Evolutionary conservation across 2,329 filamentous ascomycete species (phyloP), one percentile per base, ranked within the genome.

Genomic region (Geoglossum cookeanum): DNA sequence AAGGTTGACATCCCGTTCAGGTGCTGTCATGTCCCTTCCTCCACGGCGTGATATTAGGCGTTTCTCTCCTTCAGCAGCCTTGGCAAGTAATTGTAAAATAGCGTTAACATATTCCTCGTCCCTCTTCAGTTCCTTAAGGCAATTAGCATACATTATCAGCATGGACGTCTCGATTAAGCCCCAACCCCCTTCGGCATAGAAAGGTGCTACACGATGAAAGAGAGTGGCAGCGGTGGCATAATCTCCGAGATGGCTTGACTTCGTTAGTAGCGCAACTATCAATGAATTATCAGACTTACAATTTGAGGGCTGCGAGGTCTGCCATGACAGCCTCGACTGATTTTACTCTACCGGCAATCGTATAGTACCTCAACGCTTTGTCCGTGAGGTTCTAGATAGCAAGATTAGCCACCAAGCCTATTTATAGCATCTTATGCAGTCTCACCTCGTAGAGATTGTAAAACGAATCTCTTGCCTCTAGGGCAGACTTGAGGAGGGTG

Each of bases 271-370:
- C 9, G 4, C 17, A 32, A 45, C n/a, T 11, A 8, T 57, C 22
- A 30, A 37, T 13, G 32, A 11, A 9, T 37, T 65, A 61, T 51
- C 59, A 22, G 27, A 62, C 67, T 52, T 66, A 70, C 66, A 84
- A 92, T 64, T 91, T 90, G 55, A 96, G 73, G 4, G 92, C 78
- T 1, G 89, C 92, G 51, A 97, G 76, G 68, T 98, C 92, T 8
- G 87, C 85, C 68, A 90, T 80, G 59, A 83, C 82, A 22, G 82
- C 78, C 63, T 94, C 83, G 0, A 85, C 83, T 6, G 87, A 86
- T 63, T 94, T 84, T 0, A 75, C 76, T 61, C 91, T 85, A 57
- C 83, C 85, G 3, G 90, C 88, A 3, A 88, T 80, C 13, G 82
- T 82, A 66, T 87, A 94, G 65, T 95, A 86, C 1, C 85, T 84